phyloP scores from a whole-genome alignment of 495 filamentous ascomycete genomes.

The Talaromyces ruber region DNA sequence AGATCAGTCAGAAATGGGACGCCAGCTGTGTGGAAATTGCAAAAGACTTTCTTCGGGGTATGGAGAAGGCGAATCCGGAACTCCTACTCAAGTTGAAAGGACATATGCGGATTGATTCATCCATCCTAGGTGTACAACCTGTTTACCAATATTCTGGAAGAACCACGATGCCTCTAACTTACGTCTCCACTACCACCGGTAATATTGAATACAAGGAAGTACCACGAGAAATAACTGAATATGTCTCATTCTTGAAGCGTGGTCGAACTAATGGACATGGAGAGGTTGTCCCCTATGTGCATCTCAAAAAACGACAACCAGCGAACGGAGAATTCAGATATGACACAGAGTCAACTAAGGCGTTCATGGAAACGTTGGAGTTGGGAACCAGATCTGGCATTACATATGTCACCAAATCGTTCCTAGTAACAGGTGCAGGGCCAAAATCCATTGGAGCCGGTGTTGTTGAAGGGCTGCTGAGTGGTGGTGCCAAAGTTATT shows the following conservation, averaged over 20 bases:
- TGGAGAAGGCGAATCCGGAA: background rate
- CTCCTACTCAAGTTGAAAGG: background rate
- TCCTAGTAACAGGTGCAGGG: conserved; percentile 63
- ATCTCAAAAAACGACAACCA: background rate
- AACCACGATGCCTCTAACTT: background rate
- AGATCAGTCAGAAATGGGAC: background rate
- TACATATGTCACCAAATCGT: background rate
- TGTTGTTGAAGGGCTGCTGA: conserved; percentile 90
- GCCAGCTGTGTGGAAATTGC: background rate
- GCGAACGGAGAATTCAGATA: conserved; percentile 1
- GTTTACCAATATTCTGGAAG: background rate
- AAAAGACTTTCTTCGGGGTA: background rate
- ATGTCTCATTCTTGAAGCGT: background rate
- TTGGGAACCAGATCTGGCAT: background rate
- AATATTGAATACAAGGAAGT: background rate
- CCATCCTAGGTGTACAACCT: background rate
- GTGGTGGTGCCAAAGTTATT: conserved; percentile 88
- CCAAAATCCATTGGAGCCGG: conserved; percentile 96
- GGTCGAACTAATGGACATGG: conserved; percentile 40
- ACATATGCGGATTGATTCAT: background rate
- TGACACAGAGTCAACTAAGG: background rate
- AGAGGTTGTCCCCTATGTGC: background rate
- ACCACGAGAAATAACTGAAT: background rate
- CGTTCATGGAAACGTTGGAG: background rate
- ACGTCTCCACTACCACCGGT: background rate